Percentiles rank a stretch among this genome's conserved stretches.
Conservation (phyloP, 202 grass and related monocot species). For the Musa balbisiana region DNA sequence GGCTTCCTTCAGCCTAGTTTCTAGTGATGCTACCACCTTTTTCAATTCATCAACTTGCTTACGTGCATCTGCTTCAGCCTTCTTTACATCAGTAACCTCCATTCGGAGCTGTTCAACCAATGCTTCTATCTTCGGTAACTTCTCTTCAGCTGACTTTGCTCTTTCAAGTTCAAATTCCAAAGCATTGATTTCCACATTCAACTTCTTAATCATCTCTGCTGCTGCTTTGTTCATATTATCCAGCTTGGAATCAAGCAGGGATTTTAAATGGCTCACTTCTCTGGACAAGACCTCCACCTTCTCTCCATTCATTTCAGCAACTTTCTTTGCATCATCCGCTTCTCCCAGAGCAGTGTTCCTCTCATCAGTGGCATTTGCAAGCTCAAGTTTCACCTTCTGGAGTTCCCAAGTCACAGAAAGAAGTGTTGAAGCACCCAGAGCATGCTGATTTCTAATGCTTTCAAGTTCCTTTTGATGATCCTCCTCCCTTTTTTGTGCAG, state of each 20-base stretch:
- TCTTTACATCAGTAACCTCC: slow-evolving; percentile 45
- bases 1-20: slow-evolving; percentile 58
- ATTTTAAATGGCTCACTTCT: slow-evolving; percentile 4
- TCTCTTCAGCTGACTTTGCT: slow-evolving; percentile 41
- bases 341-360: not conserved
- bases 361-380: not conserved
- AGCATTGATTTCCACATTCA: slow-evolving; percentile 32
- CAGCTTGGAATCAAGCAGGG: slow-evolving; percentile 13
- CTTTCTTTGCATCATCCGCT: slow-evolving; percentile 1
- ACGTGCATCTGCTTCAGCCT: slow-evolving; percentile 26
- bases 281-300: not conserved
- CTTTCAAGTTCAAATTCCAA: slow-evolving; percentile 55
- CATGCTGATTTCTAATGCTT: slow-evolving; percentile 1
- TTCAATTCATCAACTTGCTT: slow-evolving; percentile 39
- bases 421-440: not conserved
- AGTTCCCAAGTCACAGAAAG: slow-evolving; percentile 3
- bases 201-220: slow-evolving; percentile 33
- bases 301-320: slow-evolving; percentile 10
- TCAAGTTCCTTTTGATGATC: slow-evolving; percentile 5
- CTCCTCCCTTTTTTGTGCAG: slow-evolving; percentile 3
- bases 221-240: slow-evolving; percentile 20
- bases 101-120: slow-evolving; percentile 39
- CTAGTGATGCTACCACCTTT: slow-evolving; percentile 45
- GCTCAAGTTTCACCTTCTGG: slow-evolving; percentile 13
- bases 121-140: slow-evolving; percentile 34